Conservation (phyloP, 768 basidiomycete species). For the Butyriboletus loyo region DNA sequence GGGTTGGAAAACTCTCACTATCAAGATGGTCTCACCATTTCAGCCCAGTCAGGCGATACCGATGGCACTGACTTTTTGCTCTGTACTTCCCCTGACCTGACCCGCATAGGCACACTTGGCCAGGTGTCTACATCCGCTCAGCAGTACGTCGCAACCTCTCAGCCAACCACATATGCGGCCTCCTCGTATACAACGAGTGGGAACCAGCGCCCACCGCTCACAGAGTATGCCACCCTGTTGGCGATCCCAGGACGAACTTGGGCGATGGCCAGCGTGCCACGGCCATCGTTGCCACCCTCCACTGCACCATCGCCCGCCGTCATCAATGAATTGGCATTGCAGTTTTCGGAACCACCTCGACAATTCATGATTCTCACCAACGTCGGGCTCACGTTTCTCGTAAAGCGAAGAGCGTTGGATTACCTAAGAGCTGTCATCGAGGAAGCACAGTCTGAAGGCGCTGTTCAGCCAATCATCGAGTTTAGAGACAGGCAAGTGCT, state of each 20-base stretch:
- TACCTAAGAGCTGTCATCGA: slow-evolving; percentile 81
- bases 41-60: slow-evolving; percentile 70
- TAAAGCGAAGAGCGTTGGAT: slow-evolving; percentile 82
- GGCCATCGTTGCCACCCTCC: slow-evolving; percentile 32
- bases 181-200: slow-evolving; percentile 39
- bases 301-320: slow-evolving; percentile 47
- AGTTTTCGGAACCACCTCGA: slow-evolving; percentile 68
- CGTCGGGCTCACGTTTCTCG: slow-evolving; percentile 76
- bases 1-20: slow-evolving; percentile 63
- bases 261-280: slow-evolving; percentile 67
- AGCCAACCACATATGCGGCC: slow-evolving; percentile 37
- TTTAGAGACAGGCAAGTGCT: slow-evolving; percentile 71
- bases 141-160: slow-evolving; percentile 34
- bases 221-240: slow-evolving; percentile 76
- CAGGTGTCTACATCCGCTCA: slow-evolving; percentile 50
- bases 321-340: slow-evolving; percentile 78
- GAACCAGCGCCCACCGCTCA: slow-evolving; percentile 58
- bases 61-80: slow-evolving; percentile 74
- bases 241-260: slow-evolving; percentile 80
- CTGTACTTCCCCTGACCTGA: slow-evolving; percentile 73
- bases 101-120: slow-evolving; percentile 66
- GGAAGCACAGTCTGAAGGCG: slow-evolving; percentile 72
- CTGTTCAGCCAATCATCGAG: slow-evolving; percentile 73
- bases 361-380: slow-evolving; percentile 90
- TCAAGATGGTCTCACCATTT: slow-evolving; percentile 61